Percentiles rank a stretch among this genome's conserved stretches.
These are phyloP conservation scores for Nothomitra cinnamomea DNA, from an alignment of 2,329 filamentous ascomycete genomes.

Conservation along the genomic window DNA sequence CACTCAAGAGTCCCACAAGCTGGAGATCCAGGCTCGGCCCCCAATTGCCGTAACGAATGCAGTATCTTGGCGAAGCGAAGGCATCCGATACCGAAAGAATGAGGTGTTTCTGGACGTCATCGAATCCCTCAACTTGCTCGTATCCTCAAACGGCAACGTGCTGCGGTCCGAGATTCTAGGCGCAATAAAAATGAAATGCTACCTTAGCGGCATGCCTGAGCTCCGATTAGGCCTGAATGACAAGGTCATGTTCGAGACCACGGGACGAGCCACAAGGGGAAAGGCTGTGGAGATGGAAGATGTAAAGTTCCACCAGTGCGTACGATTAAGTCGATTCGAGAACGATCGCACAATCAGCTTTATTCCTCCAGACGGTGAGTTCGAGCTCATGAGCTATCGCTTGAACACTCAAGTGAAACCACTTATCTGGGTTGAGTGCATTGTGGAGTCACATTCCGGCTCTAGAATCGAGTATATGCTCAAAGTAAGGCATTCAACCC, in stretches of 20 bases:
- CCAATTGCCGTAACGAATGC: constrained; percentile 97
- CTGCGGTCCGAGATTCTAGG: constrained; percentile 91
- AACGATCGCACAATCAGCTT: constrained; percentile 98
- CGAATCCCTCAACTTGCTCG: constrained; percentile 88
- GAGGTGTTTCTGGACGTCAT: constrained; percentile 97
- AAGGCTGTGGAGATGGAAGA: constrained; percentile 99
- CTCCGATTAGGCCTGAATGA: constrained; percentile 87
- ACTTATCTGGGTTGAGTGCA: constrained; percentile 95
- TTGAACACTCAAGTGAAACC: constrained; percentile 98
- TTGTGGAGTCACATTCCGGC: constrained; percentile 89
- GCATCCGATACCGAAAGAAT: constrained; percentile 97
- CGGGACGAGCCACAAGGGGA: constrained; percentile 77
- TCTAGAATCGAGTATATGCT: constrained; percentile 98
- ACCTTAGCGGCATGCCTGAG: constrained; percentile 95
- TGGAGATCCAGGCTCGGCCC: constrained; percentile 87
- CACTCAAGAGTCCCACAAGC: constrained; percentile 96
- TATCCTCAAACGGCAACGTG: constrained; percentile 87
- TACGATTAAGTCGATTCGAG: constrained; percentile 87
- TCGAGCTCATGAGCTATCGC: constrained; percentile 98
- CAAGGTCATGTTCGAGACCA: constrained; percentile 99
- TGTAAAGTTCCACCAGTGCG: constrained; percentile 98
- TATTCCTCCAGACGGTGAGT: constrained; percentile 95
- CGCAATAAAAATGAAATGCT: constrained; percentile 99
- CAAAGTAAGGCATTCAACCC: constrained; percentile 36
- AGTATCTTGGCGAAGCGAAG: constrained; percentile 94